A percentile compares a stretch with the other conserved stretches of the same genome.
Conservation (phyloP, 257 asterid species). For the Vinca minor region DNA sequence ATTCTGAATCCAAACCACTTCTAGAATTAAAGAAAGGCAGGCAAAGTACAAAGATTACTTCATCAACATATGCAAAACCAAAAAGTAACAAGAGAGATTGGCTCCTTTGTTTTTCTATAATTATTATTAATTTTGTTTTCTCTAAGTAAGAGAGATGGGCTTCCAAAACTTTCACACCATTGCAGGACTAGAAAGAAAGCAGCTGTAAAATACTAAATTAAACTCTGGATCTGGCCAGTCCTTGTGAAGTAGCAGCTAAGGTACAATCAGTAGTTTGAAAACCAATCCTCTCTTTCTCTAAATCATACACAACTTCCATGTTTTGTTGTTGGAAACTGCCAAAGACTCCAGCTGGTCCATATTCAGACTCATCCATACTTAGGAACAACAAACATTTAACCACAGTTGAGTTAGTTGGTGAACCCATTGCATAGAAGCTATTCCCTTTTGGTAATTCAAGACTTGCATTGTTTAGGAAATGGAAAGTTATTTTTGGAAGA, state of each 20-base stretch:
- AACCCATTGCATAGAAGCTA: slow-evolving; percentile 53
- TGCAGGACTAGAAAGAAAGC: background rate
- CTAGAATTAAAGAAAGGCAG: too few relatives aligned
- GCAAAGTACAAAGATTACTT: background rate
- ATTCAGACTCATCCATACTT: slow-evolving; percentile 42
- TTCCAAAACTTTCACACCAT: background rate
- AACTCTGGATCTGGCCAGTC: slow-evolving; percentile 31
- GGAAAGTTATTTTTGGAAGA: slow-evolving; percentile 49
- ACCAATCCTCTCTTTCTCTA: slow-evolving; percentile 62
- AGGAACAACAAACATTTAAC: slow-evolving; percentile 54
- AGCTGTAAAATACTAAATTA: slow-evolving; percentile 10
- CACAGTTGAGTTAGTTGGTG: slow-evolving; percentile 44
- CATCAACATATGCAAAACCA: background rate
- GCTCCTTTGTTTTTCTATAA: background rate
- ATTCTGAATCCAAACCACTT: too few relatives aligned
- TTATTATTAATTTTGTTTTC: too few relatives aligned
- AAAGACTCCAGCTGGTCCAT: slow-evolving; percentile 66
- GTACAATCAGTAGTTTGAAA: slow-evolving; percentile 57
- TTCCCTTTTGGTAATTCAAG: slow-evolving; percentile 47
- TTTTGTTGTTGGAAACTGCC: slow-evolving; percentile 73
- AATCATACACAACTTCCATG: slow-evolving; percentile 68
- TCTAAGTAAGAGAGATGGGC: background rate
- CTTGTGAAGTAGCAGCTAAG: slow-evolving; percentile 34
- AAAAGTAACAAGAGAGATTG: too few relatives aligned
- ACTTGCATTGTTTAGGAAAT: slow-evolving; percentile 49